These are phyloP conservation scores for Hypoxylon trugodes DNA, from an alignment of 495 filamentous ascomycete genomes.

Conservation along the genomic window DNA sequence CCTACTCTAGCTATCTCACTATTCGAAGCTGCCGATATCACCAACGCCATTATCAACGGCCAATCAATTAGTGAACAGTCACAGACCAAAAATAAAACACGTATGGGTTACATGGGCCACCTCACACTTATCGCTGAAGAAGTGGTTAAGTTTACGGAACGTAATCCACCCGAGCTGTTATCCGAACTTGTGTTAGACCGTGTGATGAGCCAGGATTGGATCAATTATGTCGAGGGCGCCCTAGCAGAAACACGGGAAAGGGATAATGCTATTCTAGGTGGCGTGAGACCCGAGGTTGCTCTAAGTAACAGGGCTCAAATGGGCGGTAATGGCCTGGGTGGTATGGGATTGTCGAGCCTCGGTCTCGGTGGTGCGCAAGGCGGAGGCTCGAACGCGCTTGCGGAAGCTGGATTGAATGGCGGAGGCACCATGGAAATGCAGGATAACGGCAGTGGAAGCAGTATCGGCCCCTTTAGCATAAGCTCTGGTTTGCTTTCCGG, in stretches of 20 bases:
- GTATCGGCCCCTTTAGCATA: conserved; percentile 71
- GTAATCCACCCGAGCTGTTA: conserved; percentile 87
- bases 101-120: conserved; percentile 98
- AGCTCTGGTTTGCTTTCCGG: conserved; percentile 72
- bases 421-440: conserved; percentile 71
- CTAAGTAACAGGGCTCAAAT: conserved; percentile 58
- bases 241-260: conserved; percentile 93
- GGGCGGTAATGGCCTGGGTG: conserved; percentile 55
- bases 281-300: conserved; percentile 88
- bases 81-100: conserved; percentile 81
- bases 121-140: conserved; percentile 97
- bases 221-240: conserved; percentile 93
- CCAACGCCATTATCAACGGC: conserved; percentile 88
- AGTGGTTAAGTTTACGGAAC: conserved; percentile 97
- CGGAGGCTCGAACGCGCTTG: conserved; percentile 71
- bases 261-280: conserved; percentile 98
- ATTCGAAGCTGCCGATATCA: conserved; percentile 88
- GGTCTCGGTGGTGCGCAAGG: conserved; percentile 64
- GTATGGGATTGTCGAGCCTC: conserved; percentile 51
- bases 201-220: conserved; percentile 87
- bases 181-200: conserved; percentile 85
- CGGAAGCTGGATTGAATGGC: conserved; percentile 75
- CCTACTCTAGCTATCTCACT: conserved; percentile 91
- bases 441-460: conserved; percentile 69
- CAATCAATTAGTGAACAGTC: conserved; percentile 86